Conservation (phyloP, 148 eudicot species). For the Silene uniflora region DNA sequence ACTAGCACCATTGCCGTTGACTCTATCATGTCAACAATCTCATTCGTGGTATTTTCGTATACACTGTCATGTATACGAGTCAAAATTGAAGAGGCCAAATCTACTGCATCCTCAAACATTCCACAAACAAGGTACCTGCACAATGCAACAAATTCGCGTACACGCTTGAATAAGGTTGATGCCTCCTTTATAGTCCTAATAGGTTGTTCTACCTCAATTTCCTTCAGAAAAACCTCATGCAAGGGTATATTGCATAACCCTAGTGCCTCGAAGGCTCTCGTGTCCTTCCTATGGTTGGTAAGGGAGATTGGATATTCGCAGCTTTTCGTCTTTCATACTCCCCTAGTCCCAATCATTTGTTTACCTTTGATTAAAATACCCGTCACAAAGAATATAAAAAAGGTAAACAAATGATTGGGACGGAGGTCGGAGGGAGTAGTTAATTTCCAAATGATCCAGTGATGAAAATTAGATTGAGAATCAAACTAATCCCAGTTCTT, state of each 20-base stretch:
- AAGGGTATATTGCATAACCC: neutral
- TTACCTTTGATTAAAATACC: too few relatives aligned
- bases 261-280: neutral
- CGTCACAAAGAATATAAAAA: too few relatives aligned
- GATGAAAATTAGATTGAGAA: neutral
- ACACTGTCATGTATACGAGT: constrained; percentile 31
- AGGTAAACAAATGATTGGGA: too few relatives aligned
- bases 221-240: neutral
- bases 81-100: constrained; percentile 52
- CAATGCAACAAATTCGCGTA: constrained; percentile 6
- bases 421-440: too few relatives aligned
- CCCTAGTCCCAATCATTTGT: too few relatives aligned
- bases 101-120: constrained; percentile 65
- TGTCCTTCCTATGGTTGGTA: neutral
- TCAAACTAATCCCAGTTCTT: neutral
- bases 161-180: neutral
- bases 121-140: constrained; percentile 74
- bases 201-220: neutral
- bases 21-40: constrained; percentile 57
- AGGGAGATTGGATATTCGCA: neutral
- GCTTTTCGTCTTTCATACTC: neutral
- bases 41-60: constrained; percentile 16
- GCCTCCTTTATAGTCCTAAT: too few relatives aligned
- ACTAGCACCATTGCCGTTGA: constrained; percentile 83
- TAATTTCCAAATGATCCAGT: neutral